A percentile compares a stretch with the other conserved stretches of the same genome.
Evolutionary conservation across 2,329 filamentous ascomycete species (phyloP).

Genomic region (Gaeumannomyces sp.): DNA sequence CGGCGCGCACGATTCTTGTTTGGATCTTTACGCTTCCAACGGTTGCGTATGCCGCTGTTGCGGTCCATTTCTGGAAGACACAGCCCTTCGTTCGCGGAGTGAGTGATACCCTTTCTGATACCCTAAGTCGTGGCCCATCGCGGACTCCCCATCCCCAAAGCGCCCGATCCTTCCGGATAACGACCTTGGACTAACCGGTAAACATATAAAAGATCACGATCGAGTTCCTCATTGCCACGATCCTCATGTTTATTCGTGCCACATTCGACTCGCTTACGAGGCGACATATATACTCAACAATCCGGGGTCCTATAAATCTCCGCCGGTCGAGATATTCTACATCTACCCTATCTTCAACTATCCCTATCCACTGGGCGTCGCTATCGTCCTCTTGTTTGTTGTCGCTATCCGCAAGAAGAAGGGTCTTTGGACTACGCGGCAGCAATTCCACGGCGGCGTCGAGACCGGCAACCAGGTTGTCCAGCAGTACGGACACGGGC

Average conservation of each 20-base stretch:
- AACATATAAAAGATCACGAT: slow-evolving; percentile 19
- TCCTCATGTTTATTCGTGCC: slow-evolving; percentile 23
- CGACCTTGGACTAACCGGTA: background rate
- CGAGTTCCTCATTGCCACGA: slow-evolving; percentile 27
- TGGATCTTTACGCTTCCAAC: slow-evolving; percentile 5
- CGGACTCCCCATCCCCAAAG: no score
- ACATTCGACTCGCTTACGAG: slow-evolving; percentile 15
- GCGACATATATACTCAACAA: slow-evolving; percentile 3
- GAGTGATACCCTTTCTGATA: slow-evolving; percentile 1
- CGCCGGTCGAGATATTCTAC: no score
- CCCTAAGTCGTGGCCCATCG: background rate
- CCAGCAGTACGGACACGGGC: background rate
- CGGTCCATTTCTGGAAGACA: slow-evolving; percentile 4
- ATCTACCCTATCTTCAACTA: background rate
- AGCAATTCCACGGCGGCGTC: slow-evolving; percentile 13
- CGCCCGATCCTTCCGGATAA: background rate
- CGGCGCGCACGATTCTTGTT: slow-evolving; percentile 1
- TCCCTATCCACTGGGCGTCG: background rate
- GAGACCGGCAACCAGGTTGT: slow-evolving; percentile 1
- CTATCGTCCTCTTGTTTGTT: slow-evolving; percentile 17
- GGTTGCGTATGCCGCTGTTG: background rate
- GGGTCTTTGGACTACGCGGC: slow-evolving; percentile 21
- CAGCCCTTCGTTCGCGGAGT: background rate
- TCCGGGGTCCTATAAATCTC: no score
- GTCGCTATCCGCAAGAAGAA: slow-evolving; percentile 17